Evolutionary conservation across 352 stramenopile species (phyloP), one percentile per base, ranked within the genome.

Genomic region (Phytophthora pisi): DNA sequence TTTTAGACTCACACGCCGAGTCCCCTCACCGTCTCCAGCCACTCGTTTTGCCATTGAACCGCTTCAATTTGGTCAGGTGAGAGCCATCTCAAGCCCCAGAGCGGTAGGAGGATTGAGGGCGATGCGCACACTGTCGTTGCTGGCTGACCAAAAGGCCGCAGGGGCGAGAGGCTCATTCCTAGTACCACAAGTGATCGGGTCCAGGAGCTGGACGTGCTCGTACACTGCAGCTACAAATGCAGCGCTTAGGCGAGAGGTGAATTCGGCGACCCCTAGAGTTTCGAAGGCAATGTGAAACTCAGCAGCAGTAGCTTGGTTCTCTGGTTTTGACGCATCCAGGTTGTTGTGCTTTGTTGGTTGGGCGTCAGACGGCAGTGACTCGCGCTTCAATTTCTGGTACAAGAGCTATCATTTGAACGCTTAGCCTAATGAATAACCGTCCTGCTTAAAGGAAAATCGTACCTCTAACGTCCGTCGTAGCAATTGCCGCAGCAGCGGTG

Each of bases 151-250:
- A 50, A 74, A 68, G 11, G 63, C 13, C 3, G 42, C 15, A 8
- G 60, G 58, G 16, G 55, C 20, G 6, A 71, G 7, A 36, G 53
- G 30, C 3, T 51, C 49, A 7, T 5, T 38, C 2, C 11, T 42
- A 18, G 13, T 34, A 13, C 28, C 1, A 42, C 20, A 4, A 18
- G 15, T 7, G 23, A 64, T 62, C 5, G 43, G 51, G 5, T 71
- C 56, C 23, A 88, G 9, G 15, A 89, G 20, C 3, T 47, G 50
- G 16, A 83, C 26, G 5, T 61, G 64, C 51, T 88, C 79, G 51
- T 87, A 90, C 20, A 87, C 67, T 1, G 77, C 77, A 10, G 75
- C 57, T 11, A 76, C 66, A 6, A 84, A 68, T 2, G 77, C 70
- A 38, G 75, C 68, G 34, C 70, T 74, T 11, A 88, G 57, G 28